Evolutionary conservation across 129 eudicot species (phyloP), one percentile per base, ranked within the genome.

Genomic region (Smallanthus sonchifolius): DNA sequence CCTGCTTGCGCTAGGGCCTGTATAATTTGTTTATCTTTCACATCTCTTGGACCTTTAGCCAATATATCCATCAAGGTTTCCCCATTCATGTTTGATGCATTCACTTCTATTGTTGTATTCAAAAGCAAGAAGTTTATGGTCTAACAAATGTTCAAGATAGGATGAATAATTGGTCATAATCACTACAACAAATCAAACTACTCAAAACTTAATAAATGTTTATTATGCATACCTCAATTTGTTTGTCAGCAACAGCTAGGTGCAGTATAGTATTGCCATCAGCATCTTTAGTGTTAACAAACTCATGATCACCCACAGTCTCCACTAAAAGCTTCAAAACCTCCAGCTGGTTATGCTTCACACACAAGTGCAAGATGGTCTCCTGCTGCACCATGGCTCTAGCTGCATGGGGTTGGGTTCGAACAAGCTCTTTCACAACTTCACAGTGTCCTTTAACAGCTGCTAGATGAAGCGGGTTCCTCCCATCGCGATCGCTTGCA

Each of bases 381-480:
- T 69, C 88, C 1, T 70, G 48, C 0, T 70, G 72, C 70, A 76
- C 73, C 74, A 35, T 44, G 14, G 38, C 75, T 28, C 77, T 70
- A 77, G 83, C 84, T 3, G 84, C 86, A 2, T 77, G 73, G 2
- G 89, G 83, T 30, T 62, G 65, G 10, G 69, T 82, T 51, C 10
- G 73, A 28, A 84, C 34, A 64, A 87, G 43, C 77, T 65, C 84
- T 60, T 62, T 35, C 76, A 87, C 54, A 32, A 85, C 86, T 4
- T 71, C 77, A 38, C 4, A 42, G 1, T 39, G 71, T 1, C 96
- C 96, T 57, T 70, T 84, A 35, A 89, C 66, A 19, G 86, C 87
- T 10, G 96, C 96, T 14, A 89, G 60, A 66, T 89, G 96, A 17
- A 86, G 57, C 30, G 87, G 89, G 65, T 69, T 78, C 47, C 74